Evolutionary conservation across 306 rosid species (phyloP), one percentile per base, ranked within the genome.

Genomic region (Vigna radiata): DNA sequence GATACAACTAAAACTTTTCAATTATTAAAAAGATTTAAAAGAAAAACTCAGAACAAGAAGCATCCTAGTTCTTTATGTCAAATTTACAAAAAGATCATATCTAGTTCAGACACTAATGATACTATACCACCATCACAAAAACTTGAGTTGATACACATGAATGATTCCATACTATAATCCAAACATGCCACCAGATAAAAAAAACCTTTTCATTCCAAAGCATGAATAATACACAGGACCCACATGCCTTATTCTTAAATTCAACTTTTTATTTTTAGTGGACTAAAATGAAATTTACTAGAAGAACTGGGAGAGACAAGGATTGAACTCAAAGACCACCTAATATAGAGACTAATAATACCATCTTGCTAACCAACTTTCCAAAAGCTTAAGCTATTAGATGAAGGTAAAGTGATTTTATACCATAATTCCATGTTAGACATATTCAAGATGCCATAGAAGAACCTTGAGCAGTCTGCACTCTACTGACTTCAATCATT

Each of bases 1-100:
- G 54, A 21, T 64, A 21, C 59, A 77, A 63, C 27, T 33, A 33
- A 59, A 36, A 18, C 39, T 63, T 47, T 69, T 31, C 43, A 68
- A 31, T 67, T 77, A 18, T 68, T 76, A 12, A 17, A 61, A 31
- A 15, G 5, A 60, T 60, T 23, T 18, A 9, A 27, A 13, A 29
- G 31, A 2, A 59, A 12, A 17, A 17, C 11, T 29, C 67, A 61
- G 6, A 61, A 61, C 67, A 64, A 39, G 46, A 64, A 64, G 15
- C 25, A 33, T 64, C 17, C 11, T 0, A 37, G 49, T 37, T 64
- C 70, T 48, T 64, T 18, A 39, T 1, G 50, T 64, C 39, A 18
- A 64, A 37, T 39, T 64, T 17, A 53, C 16, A 6, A 13, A 75
- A 60, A 17, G 71, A 48, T 12, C 21, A 29, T 62, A 5, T 48